Percentiles rank a stretch among this genome's conserved stretches.
Evolutionary conservation across 2,329 filamentous ascomycete species (phyloP).

Genomic region (Microdochium bolleyi): DNA sequence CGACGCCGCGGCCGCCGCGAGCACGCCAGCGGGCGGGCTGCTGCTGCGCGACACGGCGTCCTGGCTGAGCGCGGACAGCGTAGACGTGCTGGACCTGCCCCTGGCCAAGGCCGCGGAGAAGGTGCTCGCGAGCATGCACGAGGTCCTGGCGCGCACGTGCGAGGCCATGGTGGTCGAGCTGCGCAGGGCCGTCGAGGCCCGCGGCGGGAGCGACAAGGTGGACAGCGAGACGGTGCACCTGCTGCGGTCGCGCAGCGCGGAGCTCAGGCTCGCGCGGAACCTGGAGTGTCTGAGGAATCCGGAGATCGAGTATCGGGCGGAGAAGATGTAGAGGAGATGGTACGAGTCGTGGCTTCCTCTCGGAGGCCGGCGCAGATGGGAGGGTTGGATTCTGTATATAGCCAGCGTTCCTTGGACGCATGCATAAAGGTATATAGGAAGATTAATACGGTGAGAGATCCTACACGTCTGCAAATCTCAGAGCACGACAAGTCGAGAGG

Average conservation of each 20-base stretch:
- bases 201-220: conserved; percentile 32
- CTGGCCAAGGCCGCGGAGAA: conserved; percentile 78
- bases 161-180: conserved; percentile 49
- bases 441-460: too few relatives aligned
- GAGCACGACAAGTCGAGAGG: too few relatives aligned
- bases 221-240: conserved; percentile 55
- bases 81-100: conserved; percentile 63
- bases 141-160: conserved; percentile 64
- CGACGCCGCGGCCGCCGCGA: conserved; percentile 9
- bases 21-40: conserved; percentile 13
- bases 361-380: too few relatives aligned
- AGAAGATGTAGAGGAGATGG: conserved; percentile 28
- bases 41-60: conserved; percentile 44
- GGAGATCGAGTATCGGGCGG: conserved; percentile 52
- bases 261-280: conserved; percentile 77
- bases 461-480: too few relatives aligned
- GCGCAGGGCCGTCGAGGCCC: conserved; percentile 30
- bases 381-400: too few relatives aligned
- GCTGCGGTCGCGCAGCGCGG: conserved; percentile 73
- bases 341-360: too few relatives aligned
- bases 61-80: conserved; percentile 73
- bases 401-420: too few relatives aligned
- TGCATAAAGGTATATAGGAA: too few relatives aligned
- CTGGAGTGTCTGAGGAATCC: conserved; percentile 61
- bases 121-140: conserved; percentile 89